phyloP scores from a whole-genome alignment of 2,329 filamentous ascomycete species.

The Emericellopsis atlantica region DNA sequence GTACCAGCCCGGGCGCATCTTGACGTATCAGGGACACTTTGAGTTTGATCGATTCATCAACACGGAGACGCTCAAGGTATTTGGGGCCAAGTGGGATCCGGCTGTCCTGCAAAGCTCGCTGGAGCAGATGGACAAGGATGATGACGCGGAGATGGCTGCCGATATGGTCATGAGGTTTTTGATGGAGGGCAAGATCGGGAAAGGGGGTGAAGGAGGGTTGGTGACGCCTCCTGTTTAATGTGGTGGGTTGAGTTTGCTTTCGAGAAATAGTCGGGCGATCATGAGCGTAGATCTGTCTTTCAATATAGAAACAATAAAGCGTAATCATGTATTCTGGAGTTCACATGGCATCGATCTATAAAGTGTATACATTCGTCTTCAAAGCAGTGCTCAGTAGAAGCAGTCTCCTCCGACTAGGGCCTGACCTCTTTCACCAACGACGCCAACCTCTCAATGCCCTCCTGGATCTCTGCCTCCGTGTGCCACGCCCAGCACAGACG shows the following conservation, averaged over 20 bases:
- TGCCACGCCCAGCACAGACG: slow-evolving; percentile 47
- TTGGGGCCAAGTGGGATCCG: slow-evolving; percentile 12
- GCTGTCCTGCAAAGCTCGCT: slow-evolving; percentile 2
- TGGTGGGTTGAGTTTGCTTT: too few relatives aligned
- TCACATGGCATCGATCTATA: background rate
- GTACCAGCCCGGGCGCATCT: slow-evolving; percentile 19
- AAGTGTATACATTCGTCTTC: background rate
- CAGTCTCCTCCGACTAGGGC: background rate
- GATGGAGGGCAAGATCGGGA: slow-evolving; percentile 2
- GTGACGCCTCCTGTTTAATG: slow-evolving; percentile 1
- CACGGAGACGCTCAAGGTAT: slow-evolving; percentile 20
- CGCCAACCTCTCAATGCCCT: slow-evolving; percentile 40
- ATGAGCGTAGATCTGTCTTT: too few relatives aligned
- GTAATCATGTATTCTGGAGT: background rate
- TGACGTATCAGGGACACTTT: slow-evolving; percentile 28
- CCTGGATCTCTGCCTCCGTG: slow-evolving; percentile 34
- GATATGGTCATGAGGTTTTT: slow-evolving; percentile 9
- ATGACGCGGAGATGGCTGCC: slow-evolving; percentile 7
- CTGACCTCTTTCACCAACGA: slow-evolving; percentile 4
- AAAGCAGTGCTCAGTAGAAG: too few relatives aligned
- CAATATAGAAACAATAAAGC: background rate
- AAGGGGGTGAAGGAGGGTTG: background rate
- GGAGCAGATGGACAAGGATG: slow-evolving; percentile 7
- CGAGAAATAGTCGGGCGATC: too few relatives aligned
- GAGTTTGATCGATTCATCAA: slow-evolving; percentile 29